phyloP scores from a whole-genome alignment of 345 rosid species.

The rapeseed (Brassica napus) region Da-Ae NC_063446.1:31901501-31902000 shows the following conservation, averaged over 20 bases:
- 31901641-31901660: slow-evolving; percentile 1
- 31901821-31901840: slow-evolving; percentile 47
- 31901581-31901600: slow-evolving; percentile 47
- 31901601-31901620: neutral
- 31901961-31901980: neutral
- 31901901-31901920: slow-evolving; percentile 82
- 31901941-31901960: neutral
- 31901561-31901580: slow-evolving; percentile 48
- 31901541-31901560: slow-evolving; percentile 63
- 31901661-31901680: neutral
- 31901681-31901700: neutral
- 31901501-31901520: neutral
- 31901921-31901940: neutral
- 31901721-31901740: neutral
- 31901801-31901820: slow-evolving; percentile 38
- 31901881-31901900: slow-evolving; percentile 79
- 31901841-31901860: slow-evolving; percentile 69
- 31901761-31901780: neutral
- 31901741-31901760: neutral
- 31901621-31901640: neutral
- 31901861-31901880: slow-evolving; percentile 73
- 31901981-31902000: neutral
- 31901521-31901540: slow-evolving; percentile 83
- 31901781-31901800: slow-evolving; percentile 43
- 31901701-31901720: neutral